Percentiles rank a stretch among this genome's conserved stretches.
Conservation (phyloP, 495 filamentous ascomycete species). For the Eremomyces bilateralis region DNA sequence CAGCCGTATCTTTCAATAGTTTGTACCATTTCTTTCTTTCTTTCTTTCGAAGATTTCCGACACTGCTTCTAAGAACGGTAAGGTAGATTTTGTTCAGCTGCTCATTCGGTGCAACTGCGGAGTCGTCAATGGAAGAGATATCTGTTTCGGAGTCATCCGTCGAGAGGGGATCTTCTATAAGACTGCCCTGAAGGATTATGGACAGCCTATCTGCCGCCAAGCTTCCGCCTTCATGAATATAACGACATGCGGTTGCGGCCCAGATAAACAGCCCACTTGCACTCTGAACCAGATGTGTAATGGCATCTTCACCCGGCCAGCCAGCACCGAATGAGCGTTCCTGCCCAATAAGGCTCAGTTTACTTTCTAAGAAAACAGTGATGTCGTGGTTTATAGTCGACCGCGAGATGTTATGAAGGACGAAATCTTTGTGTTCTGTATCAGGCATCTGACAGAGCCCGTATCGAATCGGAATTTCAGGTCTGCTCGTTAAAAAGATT, state of each 20-base stretch:
- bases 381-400: constrained; percentile 8
- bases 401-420: constrained; percentile 11
- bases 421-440: constrained; percentile 6
- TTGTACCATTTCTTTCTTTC: neutral
- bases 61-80: neutral
- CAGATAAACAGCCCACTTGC: too few relatives aligned
- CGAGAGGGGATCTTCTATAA: too few relatives aligned
- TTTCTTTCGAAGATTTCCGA: too few relatives aligned
- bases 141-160: too few relatives aligned
- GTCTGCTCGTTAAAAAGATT: constrained; percentile 5
- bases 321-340: too few relatives aligned
- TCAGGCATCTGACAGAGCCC: constrained; percentile 9
- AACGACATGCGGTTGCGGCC: too few relatives aligned
- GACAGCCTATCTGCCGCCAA: neutral
- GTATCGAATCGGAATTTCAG: constrained; percentile 12
- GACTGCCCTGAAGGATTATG: neutral
- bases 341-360: too few relatives aligned
- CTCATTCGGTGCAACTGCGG: neutral
- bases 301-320: neutral
- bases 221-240: too few relatives aligned
- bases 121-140: too few relatives aligned
- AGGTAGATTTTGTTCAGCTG: neutral
- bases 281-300: neutral
- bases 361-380: too few relatives aligned
- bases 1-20: constrained; percentile 1